phyloP scores from a whole-genome alignment of 768 basidiomycete species.

The Xerocomellus dryophilus region DNA sequence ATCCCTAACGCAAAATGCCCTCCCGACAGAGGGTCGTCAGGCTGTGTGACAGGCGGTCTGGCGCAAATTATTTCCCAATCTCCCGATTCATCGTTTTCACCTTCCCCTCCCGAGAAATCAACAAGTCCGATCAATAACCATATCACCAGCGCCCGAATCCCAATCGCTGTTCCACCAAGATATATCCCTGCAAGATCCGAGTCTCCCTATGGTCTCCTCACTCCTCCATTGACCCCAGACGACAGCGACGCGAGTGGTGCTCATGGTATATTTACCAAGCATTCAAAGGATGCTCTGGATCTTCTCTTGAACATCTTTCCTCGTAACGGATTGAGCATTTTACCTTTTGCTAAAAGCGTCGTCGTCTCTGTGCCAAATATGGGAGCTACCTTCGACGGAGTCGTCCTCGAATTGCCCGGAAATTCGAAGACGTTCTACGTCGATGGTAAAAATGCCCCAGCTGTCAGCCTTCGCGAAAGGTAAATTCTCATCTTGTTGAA shows the following conservation, averaged over 20 bases:
- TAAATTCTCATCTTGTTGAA: constrained; percentile 29
- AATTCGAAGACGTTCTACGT: constrained; percentile 78
- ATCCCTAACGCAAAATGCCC: constrained; percentile 87
- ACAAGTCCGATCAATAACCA: constrained; percentile 18
- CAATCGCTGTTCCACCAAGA: constrained; percentile 38
- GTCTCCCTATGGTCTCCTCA: constrained; percentile 47
- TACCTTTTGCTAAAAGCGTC: constrained; percentile 74
- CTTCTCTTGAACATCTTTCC: constrained; percentile 81
- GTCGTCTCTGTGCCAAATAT: constrained; percentile 67
- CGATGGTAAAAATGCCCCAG: constrained; percentile 76
- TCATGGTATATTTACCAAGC: constrained; percentile 43
- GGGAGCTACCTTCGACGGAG: constrained; percentile 69
- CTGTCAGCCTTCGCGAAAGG: constrained; percentile 83
- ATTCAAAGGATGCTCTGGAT: constrained; percentile 64
- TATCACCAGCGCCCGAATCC: constrained; percentile 21
- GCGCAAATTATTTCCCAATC: constrained; percentile 57
- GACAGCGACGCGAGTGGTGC: constrained; percentile 45
- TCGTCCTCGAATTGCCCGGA: constrained; percentile 72
- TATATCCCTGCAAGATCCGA: constrained; percentile 40
- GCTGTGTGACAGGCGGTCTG: constrained; percentile 92
- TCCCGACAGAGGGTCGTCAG: constrained; percentile 92
- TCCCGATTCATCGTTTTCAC: constrained; percentile 34
- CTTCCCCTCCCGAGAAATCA: constrained; percentile 27
- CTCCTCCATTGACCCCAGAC: constrained; percentile 81
- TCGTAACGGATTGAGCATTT: constrained; percentile 58